Evolutionary conservation across 768 basidiomycete genomes (phyloP), one percentile per base, ranked within the genome.

Genomic region (Tephrocybe sp.): DNA sequence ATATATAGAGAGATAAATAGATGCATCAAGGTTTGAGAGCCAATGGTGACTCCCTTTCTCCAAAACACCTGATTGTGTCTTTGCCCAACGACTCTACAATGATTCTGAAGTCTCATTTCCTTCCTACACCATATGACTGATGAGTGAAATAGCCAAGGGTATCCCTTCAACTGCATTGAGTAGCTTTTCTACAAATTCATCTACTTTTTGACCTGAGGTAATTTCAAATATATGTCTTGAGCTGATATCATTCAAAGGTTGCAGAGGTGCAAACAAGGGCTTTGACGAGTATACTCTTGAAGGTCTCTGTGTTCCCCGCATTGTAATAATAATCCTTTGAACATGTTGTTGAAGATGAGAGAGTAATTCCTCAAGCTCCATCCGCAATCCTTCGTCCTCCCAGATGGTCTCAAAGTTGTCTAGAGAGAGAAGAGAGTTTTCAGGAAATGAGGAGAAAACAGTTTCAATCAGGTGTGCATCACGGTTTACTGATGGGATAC

Each of bases 1-100:
- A 41, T 41, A 55, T 3, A 59, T 55, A 5, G 61, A 56, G 30
- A 62, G 36, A 41, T 54, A 51, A 40, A 62, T 60, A 10, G 61
- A 62, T 13, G 40, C 53, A 48, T 62, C 61, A 12, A 62, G 58
- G 40, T 56, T 60, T 34, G 58, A 62, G 41, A 57, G 39, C 42
- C 58, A 39, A 42, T 59, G 56, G 35, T 55, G n/a, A n/a, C n/a
- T n/a, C n/a, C n/a, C n/a, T n/a, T n/a, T n/a, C n/a, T n/a, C n/a
- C n/a, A n/a, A n/a, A n/a, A n/a, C n/a, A n/a, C n/a, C n/a, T n/a
- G n/a, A n/a, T n/a, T n/a, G n/a, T n/a, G n/a, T n/a, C n/a, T n/a
- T n/a, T n/a, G n/a, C n/a, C n/a, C n/a, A n/a, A n/a, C n/a, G n/a
- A n/a, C n/a, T n/a, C n/a, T n/a, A n/a, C n/a, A n/a, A n/a, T n/a